Percentiles rank a stretch among this genome's conserved stretches.
phyloP scores from a whole-genome alignment of 1,284 basidiomycete species.

The Ceratobasidium sp. region DNA sequence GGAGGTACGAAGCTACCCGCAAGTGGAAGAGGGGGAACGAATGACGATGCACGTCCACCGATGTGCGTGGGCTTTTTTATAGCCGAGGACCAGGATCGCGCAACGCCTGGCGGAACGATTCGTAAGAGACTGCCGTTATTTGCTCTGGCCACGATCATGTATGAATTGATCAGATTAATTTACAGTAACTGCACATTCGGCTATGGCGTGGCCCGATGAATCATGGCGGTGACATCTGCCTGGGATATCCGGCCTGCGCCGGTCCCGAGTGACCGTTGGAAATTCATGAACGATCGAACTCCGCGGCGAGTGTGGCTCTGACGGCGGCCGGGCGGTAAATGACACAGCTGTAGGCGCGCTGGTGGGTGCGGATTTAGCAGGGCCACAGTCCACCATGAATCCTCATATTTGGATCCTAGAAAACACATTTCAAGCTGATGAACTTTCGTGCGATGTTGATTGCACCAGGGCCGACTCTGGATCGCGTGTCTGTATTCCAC shows the following conservation, averaged over 20 bases:
- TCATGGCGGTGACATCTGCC: no score
- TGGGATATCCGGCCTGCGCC: neutral
- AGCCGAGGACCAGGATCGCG: slow-evolving; percentile 6
- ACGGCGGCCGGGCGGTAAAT: neutral
- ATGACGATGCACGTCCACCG: neutral
- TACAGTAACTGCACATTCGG: slow-evolving; percentile 1
- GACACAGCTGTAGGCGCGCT: slow-evolving; percentile 10
- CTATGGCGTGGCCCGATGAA: slow-evolving; percentile 4
- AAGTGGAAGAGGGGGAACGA: neutral
- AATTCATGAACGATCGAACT: slow-evolving; percentile 14
- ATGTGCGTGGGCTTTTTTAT: neutral
- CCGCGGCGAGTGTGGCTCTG: neutral
- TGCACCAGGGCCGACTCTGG: no score
- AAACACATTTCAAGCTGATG: no score
- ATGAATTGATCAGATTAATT: neutral
- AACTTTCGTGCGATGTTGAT: no score
- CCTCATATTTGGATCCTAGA: no score
- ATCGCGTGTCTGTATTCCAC: no score
- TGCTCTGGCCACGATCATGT: neutral
- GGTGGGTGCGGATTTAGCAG: no score
- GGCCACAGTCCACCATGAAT: no score
- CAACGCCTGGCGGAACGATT: neutral
- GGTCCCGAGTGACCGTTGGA: slow-evolving; percentile 10
- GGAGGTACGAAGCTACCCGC: neutral
- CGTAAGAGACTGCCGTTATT: neutral